Conservation (phyloP, 129 eudicot genomes). For the Flaveria sonorensis region DNA sequence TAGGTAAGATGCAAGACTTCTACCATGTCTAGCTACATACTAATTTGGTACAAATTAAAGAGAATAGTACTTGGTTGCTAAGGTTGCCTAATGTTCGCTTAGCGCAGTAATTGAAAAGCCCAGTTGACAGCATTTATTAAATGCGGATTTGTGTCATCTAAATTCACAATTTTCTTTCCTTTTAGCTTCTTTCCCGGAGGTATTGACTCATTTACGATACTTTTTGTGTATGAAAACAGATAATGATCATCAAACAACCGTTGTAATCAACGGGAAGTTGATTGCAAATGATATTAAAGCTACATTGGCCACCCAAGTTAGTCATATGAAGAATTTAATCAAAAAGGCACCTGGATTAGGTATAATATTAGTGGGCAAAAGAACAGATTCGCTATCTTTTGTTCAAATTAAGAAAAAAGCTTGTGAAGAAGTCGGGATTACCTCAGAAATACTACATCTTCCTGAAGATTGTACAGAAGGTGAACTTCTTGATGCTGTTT, state of each 20-base stretch:
- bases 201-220: too few relatives aligned
- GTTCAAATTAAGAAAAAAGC: constrained; percentile 52
- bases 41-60: too few relatives aligned
- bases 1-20: too few relatives aligned
- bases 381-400: constrained; percentile 49
- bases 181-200: too few relatives aligned
- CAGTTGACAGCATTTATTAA: too few relatives aligned
- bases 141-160: too few relatives aligned
- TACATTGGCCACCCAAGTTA: constrained; percentile 37
- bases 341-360: constrained; percentile 47
- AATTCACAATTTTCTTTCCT: too few relatives aligned
- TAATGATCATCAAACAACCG: constrained; percentile 28
- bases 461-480: constrained; percentile 42
- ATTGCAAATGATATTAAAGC: constrained; percentile 47
- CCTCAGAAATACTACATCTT: constrained; percentile 33
- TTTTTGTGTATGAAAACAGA: constrained; percentile 9
- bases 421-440: constrained; percentile 51
- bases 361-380: constrained; percentile 49
- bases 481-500: constrained; percentile 38
- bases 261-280: constrained; percentile 45
- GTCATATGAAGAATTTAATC: constrained; percentile 38
- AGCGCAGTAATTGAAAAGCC: too few relatives aligned
- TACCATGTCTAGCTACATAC: too few relatives aligned
- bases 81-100: too few relatives aligned
- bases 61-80: too few relatives aligned